A percentile compares a stretch with the other conserved stretches of the same genome.
Conservation (phyloP, 163 green algal genomes). For the Scenedesmus sp. region DNA sequence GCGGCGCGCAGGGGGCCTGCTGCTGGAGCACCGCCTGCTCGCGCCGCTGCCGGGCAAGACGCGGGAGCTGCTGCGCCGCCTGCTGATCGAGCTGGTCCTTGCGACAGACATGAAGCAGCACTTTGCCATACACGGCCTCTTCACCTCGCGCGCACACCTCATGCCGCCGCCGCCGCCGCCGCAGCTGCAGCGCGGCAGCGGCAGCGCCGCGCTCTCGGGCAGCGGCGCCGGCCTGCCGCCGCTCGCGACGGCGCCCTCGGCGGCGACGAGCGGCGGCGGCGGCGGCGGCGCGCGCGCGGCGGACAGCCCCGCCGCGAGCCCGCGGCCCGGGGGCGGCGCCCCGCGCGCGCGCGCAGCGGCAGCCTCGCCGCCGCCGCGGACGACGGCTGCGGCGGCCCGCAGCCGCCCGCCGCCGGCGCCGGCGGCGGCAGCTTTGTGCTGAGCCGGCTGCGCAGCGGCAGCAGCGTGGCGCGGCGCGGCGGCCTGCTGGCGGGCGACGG, state of each 20-base stretch:
- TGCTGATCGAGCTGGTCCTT: slow-evolving; percentile 81
- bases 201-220: background rate
- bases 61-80: slow-evolving; percentile 62
- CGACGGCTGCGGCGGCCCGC: too few relatives aligned
- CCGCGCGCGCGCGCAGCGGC: too few relatives aligned
- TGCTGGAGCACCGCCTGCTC: slow-evolving; percentile 34
- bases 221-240: background rate
- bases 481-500: background rate
- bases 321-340: too few relatives aligned
- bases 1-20: too few relatives aligned
- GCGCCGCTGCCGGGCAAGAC: background rate
- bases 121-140: slow-evolving; percentile 67
- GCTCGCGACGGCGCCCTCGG: too few relatives aligned
- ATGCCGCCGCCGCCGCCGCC: background rate
- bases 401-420: background rate
- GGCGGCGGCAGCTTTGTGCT: slow-evolving; percentile 13
- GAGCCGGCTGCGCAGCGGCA: slow-evolving; percentile 8
- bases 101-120: slow-evolving; percentile 84
- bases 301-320: too few relatives aligned
- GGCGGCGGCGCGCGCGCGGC: too few relatives aligned
- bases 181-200: slow-evolving; percentile 5
- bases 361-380: too few relatives aligned
- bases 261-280: too few relatives aligned
- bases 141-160: slow-evolving; percentile 51
- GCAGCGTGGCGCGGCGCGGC: background rate